Evolutionary conservation across 2,329 filamentous ascomycete species (phyloP), one percentile per base, ranked within the genome.

Genomic region (Venturia asperata): DNA sequence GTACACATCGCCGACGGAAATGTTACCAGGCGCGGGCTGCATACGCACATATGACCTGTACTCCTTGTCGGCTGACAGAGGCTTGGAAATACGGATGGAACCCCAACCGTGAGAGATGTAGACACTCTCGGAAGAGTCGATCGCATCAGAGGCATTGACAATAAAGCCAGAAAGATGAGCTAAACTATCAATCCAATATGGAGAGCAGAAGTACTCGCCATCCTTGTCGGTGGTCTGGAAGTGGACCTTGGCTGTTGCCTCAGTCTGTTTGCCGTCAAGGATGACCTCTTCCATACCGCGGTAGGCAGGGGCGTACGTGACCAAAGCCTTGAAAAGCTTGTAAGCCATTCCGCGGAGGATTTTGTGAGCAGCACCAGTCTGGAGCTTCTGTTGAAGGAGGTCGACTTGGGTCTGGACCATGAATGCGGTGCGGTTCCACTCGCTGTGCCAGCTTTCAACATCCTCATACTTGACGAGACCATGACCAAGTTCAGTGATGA

Each of bases 301-400:
- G 73, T 83, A 85, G 70, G 80, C 82, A 66, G 80, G 77, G 66
- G 81, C 79, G 69, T 85, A 85, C 62, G 80, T 81, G 45, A 85
- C 83, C 41, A 85, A 76, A 64, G 81, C 79, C 71, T 82, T 82
- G 77, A 85, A 85, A 63, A 88, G 82, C 77, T 92, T 92, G 82
- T 94, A 94, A 17, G 88, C 87, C 78, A 92, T 84, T 42, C 88
- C 88, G 34, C 88, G 85, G 62, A 88, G 84, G 67, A 92, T 83
- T 76, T 89, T 88, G 73, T 89, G 88, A 37, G 88, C 87, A 65
- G 83, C 82, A 47, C 88, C 88, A 42, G 79, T 81, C 70, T 83
- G 77, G 65, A 88, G 87, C 66, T 85, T 87, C 67, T 83, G 81
- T 70, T 85, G 84, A 72, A 93, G 85, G 43, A 91, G 80, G 72